Base-by-base conservation (phyloP, 2,329 filamentous ascomycete species). In the Pseudogymnoascus sp. region DNA sequence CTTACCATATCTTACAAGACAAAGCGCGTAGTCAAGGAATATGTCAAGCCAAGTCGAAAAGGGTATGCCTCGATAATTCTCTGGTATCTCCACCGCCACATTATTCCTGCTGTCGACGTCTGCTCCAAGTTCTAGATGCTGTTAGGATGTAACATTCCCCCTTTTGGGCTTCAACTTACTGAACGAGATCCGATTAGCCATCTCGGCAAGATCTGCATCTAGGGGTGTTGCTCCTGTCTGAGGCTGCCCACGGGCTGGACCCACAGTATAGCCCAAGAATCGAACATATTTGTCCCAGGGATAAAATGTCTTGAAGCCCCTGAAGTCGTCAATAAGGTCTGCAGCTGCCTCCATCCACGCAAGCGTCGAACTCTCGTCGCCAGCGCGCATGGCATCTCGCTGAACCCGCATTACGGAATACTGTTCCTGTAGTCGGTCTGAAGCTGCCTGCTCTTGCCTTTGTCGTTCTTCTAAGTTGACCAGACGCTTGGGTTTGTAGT, bases 21-120 rank as follows among this genome's bases (percentile, higher is more conserved):
- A 81, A 59, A 97, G 81, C 2, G 92, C 89, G 72, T 96, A 96
- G 70, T 95, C 90, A 37, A 96, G 82, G 72, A 99, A 96, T 0
- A 96, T 82, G 68, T 96, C 90, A 2, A 97, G 82, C 95, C 95
- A 99, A 56, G 86, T 83, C 64, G 87, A 81, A 71, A 97, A 96
- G 0, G 86, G 79, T 56, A 97, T 90, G 7, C 89, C 89, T 68
- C 91, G 88, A 71, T 91, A 93, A 64, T 72, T 68, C 29, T 67
- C 62, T 7, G 72, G 71, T 37, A 73, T 61, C 15, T 68, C 64
- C n/a, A 63, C 62, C 19, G 62, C 35, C 10, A 63, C 38, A 29
- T 38, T 59, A 60, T 62, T 63, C 10, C 60, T 63, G 38, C 64
- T 60, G 7, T 68, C 66, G 23, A 67, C 56, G 38, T 69, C 65